These are phyloP conservation scores for Aristolochia californica DNA, from an alignment of 164 flowering plant species.

Conservation along the genomic window DNA sequence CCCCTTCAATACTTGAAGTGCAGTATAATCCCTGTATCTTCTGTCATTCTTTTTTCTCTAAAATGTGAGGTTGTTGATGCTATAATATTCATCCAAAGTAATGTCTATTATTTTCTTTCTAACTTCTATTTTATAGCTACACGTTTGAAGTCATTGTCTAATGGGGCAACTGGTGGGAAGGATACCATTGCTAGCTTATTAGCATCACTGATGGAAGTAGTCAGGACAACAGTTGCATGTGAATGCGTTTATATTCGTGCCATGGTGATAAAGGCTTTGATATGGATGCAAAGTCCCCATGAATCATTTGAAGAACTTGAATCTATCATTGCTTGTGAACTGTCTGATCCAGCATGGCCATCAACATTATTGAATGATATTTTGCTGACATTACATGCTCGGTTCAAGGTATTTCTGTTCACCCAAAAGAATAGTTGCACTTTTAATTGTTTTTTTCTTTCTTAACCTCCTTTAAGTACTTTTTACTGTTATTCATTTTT, in stretches of 20 bases:
- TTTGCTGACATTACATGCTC: slow-evolving; percentile 93
- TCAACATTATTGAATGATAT: slow-evolving; percentile 85
- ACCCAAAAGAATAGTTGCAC: neutral
- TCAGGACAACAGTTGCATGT: slow-evolving; percentile 95
- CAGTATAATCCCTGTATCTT: no score
- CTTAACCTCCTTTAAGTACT: neutral
- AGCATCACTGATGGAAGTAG: slow-evolving; percentile 98
- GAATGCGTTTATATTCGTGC: slow-evolving; percentile 98
- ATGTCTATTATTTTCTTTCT: no score
- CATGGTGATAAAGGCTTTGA: slow-evolving; percentile 95
- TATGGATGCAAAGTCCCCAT: slow-evolving; percentile 99
- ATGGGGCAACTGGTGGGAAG: slow-evolving; percentile 38
- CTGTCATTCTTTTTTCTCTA: no score
- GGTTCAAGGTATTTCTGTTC: slow-evolving; percentile 66
- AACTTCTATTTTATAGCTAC: slow-evolving; percentile 22
- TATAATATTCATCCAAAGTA: no score
- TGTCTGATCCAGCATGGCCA: slow-evolving; percentile 99
- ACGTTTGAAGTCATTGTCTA: slow-evolving; percentile 48
- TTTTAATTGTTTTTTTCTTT: neutral
- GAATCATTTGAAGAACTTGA: slow-evolving; percentile 88
- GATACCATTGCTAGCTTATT: slow-evolving; percentile 88
- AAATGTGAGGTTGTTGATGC: no score
- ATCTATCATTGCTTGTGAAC: slow-evolving; percentile 97
- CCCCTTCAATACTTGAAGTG: no score
- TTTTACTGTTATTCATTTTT: neutral